Evolutionary conservation across 805 yeast genomes (phyloP).

Genomic region (Saccharomycopsis capsularis): DNA sequence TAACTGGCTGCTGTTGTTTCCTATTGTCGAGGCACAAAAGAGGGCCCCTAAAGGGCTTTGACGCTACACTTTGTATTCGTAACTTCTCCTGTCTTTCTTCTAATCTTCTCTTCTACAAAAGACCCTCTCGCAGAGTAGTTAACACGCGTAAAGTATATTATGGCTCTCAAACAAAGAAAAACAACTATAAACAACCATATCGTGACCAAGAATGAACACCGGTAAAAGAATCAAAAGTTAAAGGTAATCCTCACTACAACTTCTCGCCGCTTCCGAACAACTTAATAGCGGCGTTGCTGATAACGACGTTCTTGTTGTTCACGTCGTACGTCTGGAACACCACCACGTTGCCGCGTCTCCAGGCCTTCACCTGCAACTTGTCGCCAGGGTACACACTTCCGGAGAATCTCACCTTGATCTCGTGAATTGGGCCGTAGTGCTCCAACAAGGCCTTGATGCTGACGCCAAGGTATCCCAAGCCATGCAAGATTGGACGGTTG

Average conservation of each 20-base stretch:
- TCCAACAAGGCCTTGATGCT: slow-evolving; percentile 70
- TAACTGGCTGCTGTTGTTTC: no score
- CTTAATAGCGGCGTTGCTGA: slow-evolving; percentile 82
- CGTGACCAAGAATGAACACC: background rate
- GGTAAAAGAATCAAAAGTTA: background rate
- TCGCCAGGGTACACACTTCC: slow-evolving; percentile 95
- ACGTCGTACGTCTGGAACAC: slow-evolving; percentile 76
- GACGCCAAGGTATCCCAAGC: slow-evolving; percentile 82
- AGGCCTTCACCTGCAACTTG: slow-evolving; percentile 68
- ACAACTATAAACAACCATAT: background rate
- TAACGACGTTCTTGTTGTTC: slow-evolving; percentile 71
- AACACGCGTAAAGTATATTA: no score
- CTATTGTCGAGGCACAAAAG: no score
- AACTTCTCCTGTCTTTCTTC: no score
- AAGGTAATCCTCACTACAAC: no score
- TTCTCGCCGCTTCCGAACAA: slow-evolving; percentile 26
- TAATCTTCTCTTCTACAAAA: no score
- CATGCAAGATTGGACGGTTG: slow-evolving; percentile 84
- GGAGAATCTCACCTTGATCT: slow-evolving; percentile 84
- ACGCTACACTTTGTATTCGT: no score
- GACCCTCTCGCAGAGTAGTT: no score
- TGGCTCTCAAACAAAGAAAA: background rate
- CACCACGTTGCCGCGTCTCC: slow-evolving; percentile 68
- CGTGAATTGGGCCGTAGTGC: slow-evolving; percentile 72
- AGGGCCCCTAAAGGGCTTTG: no score